phyloP scores from a whole-genome alignment of 495 filamentous ascomycete species.

The Penicillium cataractarum region DNA sequence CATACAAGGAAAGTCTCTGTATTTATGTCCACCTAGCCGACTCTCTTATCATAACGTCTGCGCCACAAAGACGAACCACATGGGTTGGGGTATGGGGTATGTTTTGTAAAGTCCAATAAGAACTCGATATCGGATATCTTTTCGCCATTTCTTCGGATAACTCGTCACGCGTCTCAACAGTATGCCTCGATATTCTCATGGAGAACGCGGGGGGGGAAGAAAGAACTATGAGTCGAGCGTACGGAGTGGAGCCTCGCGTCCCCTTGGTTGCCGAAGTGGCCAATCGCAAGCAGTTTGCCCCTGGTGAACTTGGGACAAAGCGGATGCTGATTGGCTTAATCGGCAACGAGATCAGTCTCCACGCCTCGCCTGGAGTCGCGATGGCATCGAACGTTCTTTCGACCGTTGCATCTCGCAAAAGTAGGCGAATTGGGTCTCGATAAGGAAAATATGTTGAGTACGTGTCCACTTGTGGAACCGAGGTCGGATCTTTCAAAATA shows the following conservation, averaged over 20 bases:
- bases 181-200: neutral
- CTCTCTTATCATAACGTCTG: neutral
- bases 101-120: neutral
- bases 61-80: neutral
- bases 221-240: neutral
- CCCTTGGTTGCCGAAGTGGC: constrained; percentile 12
- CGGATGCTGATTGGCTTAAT: constrained; percentile 4
- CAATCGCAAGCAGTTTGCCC: constrained; percentile 5
- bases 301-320: neutral
- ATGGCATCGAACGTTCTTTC: constrained; percentile 1
- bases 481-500: constrained; percentile 1
- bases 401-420: constrained; percentile 4
- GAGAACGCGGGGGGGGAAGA: constrained; percentile 12
- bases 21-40: neutral
- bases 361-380: constrained; percentile 3
- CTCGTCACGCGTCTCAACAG: neutral
- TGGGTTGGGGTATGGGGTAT: neutral
- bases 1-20: neutral
- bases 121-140: neutral
- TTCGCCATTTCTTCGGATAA: neutral
- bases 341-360: constrained; percentile 2
- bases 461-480: neutral
- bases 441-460: neutral
- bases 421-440: neutral
- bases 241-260: neutral